Base-by-base conservation (phyloP, 129 eudicot genomes). In the Glebionis coronaria region DNA sequence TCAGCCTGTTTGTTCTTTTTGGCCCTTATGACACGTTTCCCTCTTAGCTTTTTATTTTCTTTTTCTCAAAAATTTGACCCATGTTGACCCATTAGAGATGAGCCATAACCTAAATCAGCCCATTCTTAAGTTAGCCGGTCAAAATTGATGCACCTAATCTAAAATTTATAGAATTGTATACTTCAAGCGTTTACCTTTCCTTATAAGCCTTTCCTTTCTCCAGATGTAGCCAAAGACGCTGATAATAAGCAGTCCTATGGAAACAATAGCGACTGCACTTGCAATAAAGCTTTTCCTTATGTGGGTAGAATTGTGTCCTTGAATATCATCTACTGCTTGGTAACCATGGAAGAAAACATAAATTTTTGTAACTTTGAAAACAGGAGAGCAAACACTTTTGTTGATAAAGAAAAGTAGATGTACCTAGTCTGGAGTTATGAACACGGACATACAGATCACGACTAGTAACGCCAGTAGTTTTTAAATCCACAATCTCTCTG, bases 401-500 rank as follows among this genome's bases (percentile, higher is more conserved):
- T 56, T 56, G 19, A 28, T 14, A 35, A 19, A 12, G 47, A 44
- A 52, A 76, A 69, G 45, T 28, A 46, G 49, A 52, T 12, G 5
- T 72, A 72, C 82, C 78, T 0, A 21, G 4, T 62, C 68, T n/a
- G 13, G 58, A 45, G 31, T 12, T 53, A 63, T 62, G 78, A 35
- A 73, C 61, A 12, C 74, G 74, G 44, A 78, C 74, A 62, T 59
- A 78, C 50, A 78, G 74, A 78, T 67, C 51, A 20, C 49, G 68
- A n/a, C 68, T 59, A 15, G 38, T 54, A 28, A 3, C 15, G 12
- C 1, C 1, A 12, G 68, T 68, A 35, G 14, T 46, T 23, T 52
- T n/a, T 20, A 56, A 58, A 62, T 79, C 83, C 50, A 79, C 60
- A 59, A 73, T 70, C 69, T 68, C 76, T 31, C 68, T 75, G 56